Percentiles rank a stretch among this genome's conserved stretches.
phyloP scores from a whole-genome alignment of 2,329 filamentous ascomycete genomes.

The Arthrobotrys sinensis region DNA sequence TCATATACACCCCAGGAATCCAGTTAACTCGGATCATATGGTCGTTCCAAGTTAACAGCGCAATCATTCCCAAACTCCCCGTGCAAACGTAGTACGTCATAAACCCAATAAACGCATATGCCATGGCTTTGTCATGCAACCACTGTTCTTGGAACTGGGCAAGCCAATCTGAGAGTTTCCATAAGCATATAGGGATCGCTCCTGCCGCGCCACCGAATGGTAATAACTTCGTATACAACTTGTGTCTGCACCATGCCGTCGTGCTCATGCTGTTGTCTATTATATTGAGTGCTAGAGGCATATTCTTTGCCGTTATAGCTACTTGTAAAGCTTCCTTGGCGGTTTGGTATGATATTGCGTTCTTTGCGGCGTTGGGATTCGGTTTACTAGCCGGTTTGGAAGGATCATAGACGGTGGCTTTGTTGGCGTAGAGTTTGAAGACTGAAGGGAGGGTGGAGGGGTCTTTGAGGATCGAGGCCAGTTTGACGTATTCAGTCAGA shows the following conservation, averaged over 20 bases:
- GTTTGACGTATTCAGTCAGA: conserved; percentile 81
- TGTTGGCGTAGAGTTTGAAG: conserved; percentile 86
- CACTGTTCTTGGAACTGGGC: conserved; percentile 80
- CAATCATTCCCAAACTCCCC: conserved; percentile 84
- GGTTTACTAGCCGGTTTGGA: conserved; percentile 68
- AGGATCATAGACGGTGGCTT: conserved; percentile 76
- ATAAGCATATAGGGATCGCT: conserved; percentile 77
- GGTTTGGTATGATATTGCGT: conserved; percentile 79
- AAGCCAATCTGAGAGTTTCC: conserved; percentile 79
- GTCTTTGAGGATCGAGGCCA: conserved; percentile 80
- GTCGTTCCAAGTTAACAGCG: conserved; percentile 89
- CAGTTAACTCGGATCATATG: conserved; percentile 96
- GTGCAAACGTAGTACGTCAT: conserved; percentile 87
- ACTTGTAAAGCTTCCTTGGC: conserved; percentile 82
- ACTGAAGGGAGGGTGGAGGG: conserved; percentile 84
- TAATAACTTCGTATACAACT: conserved; percentile 77
- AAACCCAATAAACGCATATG: conserved; percentile 83
- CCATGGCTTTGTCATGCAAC: conserved; percentile 81
- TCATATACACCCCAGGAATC: conserved; percentile 84
- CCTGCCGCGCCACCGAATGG: conserved; percentile 74
- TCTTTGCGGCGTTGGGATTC: conserved; percentile 78
- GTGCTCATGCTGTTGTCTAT: conserved; percentile 79
- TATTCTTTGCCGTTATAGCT: conserved; percentile 83
- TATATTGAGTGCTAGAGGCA: conserved; percentile 82
- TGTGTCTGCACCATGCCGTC: conserved; percentile 77